Conservation (phyloP, 805 yeast species). For the Pichia cabralensis region DNA sequence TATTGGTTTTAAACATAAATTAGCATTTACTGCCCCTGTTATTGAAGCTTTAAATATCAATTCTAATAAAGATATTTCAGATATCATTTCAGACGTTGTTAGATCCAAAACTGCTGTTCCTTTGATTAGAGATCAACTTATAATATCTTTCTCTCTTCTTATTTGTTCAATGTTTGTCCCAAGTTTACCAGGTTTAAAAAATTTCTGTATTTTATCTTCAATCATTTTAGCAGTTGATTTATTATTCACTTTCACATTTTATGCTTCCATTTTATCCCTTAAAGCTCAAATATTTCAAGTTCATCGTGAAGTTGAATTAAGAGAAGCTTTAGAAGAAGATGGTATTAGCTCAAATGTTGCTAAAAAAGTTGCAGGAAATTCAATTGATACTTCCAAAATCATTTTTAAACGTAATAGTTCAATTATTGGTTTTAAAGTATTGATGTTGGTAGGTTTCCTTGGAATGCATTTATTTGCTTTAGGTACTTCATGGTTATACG, state of each 20-base stretch:
- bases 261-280: conserved; percentile 71
- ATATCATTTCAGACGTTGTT: conserved; percentile 23
- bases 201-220: conserved; percentile 69
- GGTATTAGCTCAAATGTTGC: conserved; percentile 75
- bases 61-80: conserved; percentile 22
- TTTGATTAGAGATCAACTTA: conserved; percentile 63
- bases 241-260: conserved; percentile 68
- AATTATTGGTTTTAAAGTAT: conserved; percentile 49
- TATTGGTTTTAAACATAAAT: conserved; percentile 84
- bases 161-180: conserved; percentile 57
- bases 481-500: conserved; percentile 63
- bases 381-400: conserved; percentile 19
- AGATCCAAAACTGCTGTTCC: conserved; percentile 33
- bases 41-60: conserved; percentile 29
- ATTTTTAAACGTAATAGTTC: conserved; percentile 29
- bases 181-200: conserved; percentile 62
- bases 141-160: conserved; percentile 61
- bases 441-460: conserved; percentile 46
- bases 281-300: conserved; percentile 84
- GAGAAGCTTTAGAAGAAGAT: conserved; percentile 82
- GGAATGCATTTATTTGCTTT: conserved; percentile 59
- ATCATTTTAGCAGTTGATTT: conserved; percentile 64
- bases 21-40: conserved; percentile 56
- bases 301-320: conserved; percentile 68
- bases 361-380: conserved; percentile 46